Evolutionary conservation across 495 filamentous ascomycete species (phyloP).

Genomic region (Geoglossum glabrum): DNA sequence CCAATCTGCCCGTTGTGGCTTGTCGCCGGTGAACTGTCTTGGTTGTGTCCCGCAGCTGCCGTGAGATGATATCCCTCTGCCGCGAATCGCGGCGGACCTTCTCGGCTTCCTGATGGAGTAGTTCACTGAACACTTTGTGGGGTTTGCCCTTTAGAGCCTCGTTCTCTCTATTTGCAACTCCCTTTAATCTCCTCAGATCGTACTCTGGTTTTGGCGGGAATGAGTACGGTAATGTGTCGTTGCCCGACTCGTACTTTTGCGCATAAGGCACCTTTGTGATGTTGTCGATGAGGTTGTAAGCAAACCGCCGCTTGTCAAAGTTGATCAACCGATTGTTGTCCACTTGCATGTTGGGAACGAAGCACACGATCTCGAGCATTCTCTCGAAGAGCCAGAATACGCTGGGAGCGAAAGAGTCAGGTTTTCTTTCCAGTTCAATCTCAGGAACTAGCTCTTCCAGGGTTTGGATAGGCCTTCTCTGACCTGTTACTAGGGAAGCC

Average conservation of each 20-base stretch:
- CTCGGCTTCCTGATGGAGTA: conserved; percentile 17
- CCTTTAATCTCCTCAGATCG: conserved; percentile 13
- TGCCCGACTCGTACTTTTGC: conserved; percentile 5
- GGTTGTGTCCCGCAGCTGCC: conserved; percentile 13
- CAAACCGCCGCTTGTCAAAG: conserved; percentile 18
- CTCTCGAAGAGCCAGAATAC: conserved; percentile 18
- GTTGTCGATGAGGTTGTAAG: conserved; percentile 19
- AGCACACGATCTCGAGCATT: conserved; percentile 18
- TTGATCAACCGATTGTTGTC: conserved; percentile 20
- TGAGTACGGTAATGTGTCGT: background rate
- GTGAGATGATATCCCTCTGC: conserved; percentile 16
- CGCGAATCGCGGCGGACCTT: conserved; percentile 16
- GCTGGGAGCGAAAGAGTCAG: conserved; percentile 15
- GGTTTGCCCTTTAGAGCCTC: conserved; percentile 9
- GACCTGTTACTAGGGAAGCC: conserved; percentile 3
- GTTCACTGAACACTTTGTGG: conserved; percentile 14
- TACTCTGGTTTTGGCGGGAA: conserved; percentile 7
- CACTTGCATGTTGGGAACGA: conserved; percentile 19
- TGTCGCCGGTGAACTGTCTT: conserved; percentile 14
- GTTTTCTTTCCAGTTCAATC: conserved; percentile 10
- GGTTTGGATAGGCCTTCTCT: conserved; percentile 8
- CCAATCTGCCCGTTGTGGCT: conserved; percentile 12
- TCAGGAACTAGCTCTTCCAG: conserved; percentile 16
- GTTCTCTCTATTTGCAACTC: conserved; percentile 15
- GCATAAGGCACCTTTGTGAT: conserved; percentile 13